Conservation (phyloP, 2,329 filamentous ascomycete genomes). For the Fusarium drepaniforme region DNA sequence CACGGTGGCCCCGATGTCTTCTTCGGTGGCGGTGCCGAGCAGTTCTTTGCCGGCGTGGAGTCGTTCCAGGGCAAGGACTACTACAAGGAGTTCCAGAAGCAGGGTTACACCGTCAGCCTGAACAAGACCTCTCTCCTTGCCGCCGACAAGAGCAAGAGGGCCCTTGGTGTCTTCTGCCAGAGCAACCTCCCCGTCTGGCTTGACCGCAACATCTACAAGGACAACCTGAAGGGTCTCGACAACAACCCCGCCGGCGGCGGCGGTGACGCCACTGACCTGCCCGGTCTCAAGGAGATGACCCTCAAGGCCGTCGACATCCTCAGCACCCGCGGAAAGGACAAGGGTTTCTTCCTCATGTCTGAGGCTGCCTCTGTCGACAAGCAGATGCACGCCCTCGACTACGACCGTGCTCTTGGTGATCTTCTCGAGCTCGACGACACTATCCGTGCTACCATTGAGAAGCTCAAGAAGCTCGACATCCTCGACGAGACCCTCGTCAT, state of each 20-base stretch:
- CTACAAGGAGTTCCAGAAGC: constrained; percentile 80
- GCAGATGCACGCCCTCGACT: constrained; percentile 89
- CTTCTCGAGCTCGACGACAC: constrained; percentile 90
- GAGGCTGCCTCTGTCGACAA: constrained; percentile 90
- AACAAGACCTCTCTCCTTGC: constrained; percentile 79
- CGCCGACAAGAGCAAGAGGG: constrained; percentile 68
- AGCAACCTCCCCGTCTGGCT: constrained; percentile 87
- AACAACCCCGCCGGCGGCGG: constrained; percentile 78
- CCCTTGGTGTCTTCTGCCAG: constrained; percentile 83
- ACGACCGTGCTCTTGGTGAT: constrained; percentile 86
- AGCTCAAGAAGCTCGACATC: constrained; percentile 74
- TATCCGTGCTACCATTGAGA: constrained; percentile 78
- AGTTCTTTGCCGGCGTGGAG: constrained; percentile 75
- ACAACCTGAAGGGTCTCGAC: constrained; percentile 74
- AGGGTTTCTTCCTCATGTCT: constrained; percentile 90
- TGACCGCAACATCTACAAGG: constrained; percentile 83
- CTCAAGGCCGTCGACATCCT: constrained; percentile 87
- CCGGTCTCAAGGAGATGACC: constrained; percentile 90
- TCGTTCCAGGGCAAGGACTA: constrained; percentile 81
- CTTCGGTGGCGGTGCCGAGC: constrained; percentile 86
- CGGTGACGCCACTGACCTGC: constrained; percentile 77
- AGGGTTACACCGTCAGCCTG: constrained; percentile 77
- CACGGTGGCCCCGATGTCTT: constrained; percentile 82
- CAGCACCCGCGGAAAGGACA: constrained; percentile 71
- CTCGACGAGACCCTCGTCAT: constrained; percentile 83